These are phyloP conservation scores for Tulasnella sp. DNA, from an alignment of 768 basidiomycete species.

Conservation along the genomic window DNA sequence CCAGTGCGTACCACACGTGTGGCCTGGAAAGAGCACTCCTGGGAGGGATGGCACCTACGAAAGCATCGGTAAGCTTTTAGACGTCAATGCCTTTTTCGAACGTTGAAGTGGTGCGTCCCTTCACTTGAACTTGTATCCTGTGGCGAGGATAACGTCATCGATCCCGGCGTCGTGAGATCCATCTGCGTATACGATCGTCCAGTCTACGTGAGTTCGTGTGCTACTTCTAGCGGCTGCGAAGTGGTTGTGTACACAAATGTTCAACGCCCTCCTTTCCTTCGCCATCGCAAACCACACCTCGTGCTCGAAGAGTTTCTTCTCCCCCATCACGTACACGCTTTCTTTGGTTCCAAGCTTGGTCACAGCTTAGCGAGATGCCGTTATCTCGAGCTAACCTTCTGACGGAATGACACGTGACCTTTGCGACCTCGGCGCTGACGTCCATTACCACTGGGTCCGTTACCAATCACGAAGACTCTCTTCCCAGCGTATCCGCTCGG, in stretches of 20 bases:
- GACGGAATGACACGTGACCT: conserved; percentile 34
- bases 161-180: conserved; percentile 43
- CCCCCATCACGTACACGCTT: too few species aligned
- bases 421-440: conserved; percentile 40
- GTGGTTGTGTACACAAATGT: too few species aligned
- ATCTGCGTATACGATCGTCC: conserved; percentile 48
- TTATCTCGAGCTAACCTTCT: conserved; percentile 29
- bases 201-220: conserved; percentile 33
- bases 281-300: too few species aligned
- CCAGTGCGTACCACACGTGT: conserved; percentile 52
- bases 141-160: conserved; percentile 62
- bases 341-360: too few species aligned
- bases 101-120: too few species aligned
- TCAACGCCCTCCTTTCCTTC: too few species aligned
- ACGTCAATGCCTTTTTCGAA: not conserved
- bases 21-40: conserved; percentile 28
- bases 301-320: too few species aligned
- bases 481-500: conserved; percentile 31
- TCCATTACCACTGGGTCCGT: conserved; percentile 57
- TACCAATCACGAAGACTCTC: conserved; percentile 38
- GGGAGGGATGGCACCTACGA: not conserved
- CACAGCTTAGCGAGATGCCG: too few species aligned
- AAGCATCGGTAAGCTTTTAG: not conserved
- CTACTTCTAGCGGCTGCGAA: too few species aligned
- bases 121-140: conserved; percentile 52